Evolutionary conservation across 768 basidiomycete species (phyloP).

Genomic region (Kwoniella europaea): DNA sequence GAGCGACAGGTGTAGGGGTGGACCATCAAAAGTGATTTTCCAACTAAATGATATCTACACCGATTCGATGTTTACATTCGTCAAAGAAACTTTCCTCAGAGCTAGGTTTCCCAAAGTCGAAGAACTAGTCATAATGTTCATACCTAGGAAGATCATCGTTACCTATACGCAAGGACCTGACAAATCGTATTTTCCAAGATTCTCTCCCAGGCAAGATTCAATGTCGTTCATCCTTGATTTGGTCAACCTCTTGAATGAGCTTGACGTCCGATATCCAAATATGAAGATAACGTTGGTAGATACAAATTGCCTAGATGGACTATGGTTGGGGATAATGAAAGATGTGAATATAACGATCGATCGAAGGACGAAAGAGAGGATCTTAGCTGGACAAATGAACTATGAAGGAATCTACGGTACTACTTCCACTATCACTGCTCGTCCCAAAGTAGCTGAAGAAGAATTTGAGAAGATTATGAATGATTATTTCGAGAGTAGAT

Average conservation of each 20-base stretch:
- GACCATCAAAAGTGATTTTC: neutral
- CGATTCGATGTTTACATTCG: neutral
- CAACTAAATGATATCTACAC: constrained; percentile 2
- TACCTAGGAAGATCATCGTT: neutral
- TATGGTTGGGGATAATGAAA: neutral
- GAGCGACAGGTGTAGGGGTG: neutral
- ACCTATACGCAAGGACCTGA: neutral
- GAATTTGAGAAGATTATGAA: neutral
- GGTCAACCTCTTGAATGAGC: neutral
- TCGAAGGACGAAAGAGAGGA: neutral
- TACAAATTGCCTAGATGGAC: neutral
- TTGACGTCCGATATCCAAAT: neutral
- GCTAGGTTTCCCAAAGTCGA: neutral
- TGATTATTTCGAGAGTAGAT: neutral
- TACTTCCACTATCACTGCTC: neutral
- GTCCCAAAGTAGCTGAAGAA: neutral
- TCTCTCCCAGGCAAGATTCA: neutral
- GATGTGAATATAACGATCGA: neutral
- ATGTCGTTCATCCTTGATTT: neutral
- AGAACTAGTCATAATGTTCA: neutral
- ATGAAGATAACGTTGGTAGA: neutral
- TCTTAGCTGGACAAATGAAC: neutral
- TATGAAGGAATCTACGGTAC: too few species aligned
- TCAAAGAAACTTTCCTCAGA: neutral
- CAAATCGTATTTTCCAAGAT: neutral